Conservation (phyloP, 1,284 basidiomycete species). For the Cutaneotrichosporon mucoides region DNA sequence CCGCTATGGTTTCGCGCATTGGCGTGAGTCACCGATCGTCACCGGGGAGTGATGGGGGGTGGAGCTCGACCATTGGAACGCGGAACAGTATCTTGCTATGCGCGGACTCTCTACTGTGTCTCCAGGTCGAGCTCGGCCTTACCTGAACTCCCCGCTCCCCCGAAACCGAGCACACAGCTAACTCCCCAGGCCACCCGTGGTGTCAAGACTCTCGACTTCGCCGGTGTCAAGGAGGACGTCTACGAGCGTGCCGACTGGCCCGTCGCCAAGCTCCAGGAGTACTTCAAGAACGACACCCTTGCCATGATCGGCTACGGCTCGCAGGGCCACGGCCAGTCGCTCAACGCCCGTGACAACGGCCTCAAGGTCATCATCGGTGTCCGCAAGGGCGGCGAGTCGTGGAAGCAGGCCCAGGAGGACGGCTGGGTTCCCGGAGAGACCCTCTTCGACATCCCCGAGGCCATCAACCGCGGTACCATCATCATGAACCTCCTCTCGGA, state of each 20-base stretch:
- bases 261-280: conserved; percentile 92
- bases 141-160: neutral
- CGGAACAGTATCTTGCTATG: no score
- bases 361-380: conserved; percentile 99
- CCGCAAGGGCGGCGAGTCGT: conserved; percentile 86
- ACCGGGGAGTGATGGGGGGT: no score
- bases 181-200: conserved; percentile 58
- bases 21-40: conserved; percentile 30
- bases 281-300: conserved; percentile 99
- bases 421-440: conserved; percentile 99
- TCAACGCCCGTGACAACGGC: conserved; percentile 98
- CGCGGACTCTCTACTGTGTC: no score
- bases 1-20: conserved; percentile 41
- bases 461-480: conserved; percentile 91
- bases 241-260: conserved; percentile 99
- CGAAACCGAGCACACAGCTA: neutral
- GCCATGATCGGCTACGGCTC: conserved; percentile 99
- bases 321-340: conserved; percentile 93
- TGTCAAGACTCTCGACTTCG: conserved; percentile 96
- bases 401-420: conserved; percentile 93
- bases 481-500: conserved; percentile 99
- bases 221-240: conserved; percentile 89
- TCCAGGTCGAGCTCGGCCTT: no score
- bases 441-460: conserved; percentile 97
- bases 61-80: no score